Conservation (phyloP, 208 protist species). For the Trypanosoma theileri region DNA sequence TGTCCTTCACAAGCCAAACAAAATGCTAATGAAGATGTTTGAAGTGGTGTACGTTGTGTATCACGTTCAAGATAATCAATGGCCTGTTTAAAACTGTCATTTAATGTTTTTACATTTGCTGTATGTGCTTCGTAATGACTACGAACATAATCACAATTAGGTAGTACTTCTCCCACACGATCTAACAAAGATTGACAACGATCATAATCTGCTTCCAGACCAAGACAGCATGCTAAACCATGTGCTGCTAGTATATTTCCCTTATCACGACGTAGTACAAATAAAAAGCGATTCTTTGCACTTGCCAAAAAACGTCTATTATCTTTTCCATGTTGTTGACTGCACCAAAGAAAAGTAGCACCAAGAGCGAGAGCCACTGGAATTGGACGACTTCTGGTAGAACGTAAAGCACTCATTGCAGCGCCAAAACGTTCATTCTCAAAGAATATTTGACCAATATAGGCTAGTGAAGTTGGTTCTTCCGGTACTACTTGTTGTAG, state of each 20-base stretch:
- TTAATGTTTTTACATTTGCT: constrained; percentile 74
- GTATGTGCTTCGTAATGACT: constrained; percentile 56
- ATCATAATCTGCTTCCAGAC: constrained; percentile 56
- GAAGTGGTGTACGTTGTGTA: constrained; percentile 42
- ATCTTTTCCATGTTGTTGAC: constrained; percentile 58
- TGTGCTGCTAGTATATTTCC: constrained; percentile 81
- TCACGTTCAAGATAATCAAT: constrained; percentile 62
- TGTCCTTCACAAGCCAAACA: constrained; percentile 62
- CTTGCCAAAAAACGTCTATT: constrained; percentile 37
- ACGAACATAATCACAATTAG: constrained; percentile 57
- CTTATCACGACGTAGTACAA: constrained; percentile 57
- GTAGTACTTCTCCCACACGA: constrained; percentile 61
- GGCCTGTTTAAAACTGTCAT: constrained; percentile 75
- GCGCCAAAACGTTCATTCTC: constrained; percentile 40
- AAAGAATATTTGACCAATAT: constrained; percentile 63
- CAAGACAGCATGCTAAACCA: constrained; percentile 83
- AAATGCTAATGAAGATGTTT: constrained; percentile 69
- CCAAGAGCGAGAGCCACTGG: constrained; percentile 61
- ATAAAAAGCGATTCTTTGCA: constrained; percentile 57
- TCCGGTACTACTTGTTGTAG: constrained; percentile 64
- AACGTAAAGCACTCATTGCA: constrained; percentile 46
- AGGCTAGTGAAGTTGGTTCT: constrained; percentile 53
- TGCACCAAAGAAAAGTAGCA: constrained; percentile 60
- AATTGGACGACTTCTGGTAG: constrained; percentile 35
- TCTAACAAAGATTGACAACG: constrained; percentile 69